Percentiles rank a stretch among this genome's conserved stretches.
Conservation (phyloP, 2,329 filamentous ascomycete species). For the Scedosporium apiospermum region DNA sequence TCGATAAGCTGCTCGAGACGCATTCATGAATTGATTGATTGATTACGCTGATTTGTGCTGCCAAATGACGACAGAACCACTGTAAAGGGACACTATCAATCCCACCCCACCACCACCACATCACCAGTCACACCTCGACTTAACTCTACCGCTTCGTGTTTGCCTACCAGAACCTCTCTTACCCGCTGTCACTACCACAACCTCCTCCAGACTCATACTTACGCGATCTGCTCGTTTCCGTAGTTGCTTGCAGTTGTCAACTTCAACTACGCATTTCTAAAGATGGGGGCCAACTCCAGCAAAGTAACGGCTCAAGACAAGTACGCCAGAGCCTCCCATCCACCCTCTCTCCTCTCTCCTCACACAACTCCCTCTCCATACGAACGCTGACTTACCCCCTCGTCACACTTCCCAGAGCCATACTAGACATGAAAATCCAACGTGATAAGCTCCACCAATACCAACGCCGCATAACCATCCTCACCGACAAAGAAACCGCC, state of each 20-base stretch:
- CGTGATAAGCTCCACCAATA: slow-evolving; percentile 96
- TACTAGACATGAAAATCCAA: slow-evolving; percentile 95
- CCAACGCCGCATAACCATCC: slow-evolving; percentile 76
- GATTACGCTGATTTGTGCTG: neutral
- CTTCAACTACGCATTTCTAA: neutral
- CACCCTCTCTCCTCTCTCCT: slow-evolving; percentile 10
- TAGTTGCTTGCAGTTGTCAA: neutral
- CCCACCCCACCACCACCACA: neutral
- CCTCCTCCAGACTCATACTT: neutral
- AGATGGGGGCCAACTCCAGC: slow-evolving; percentile 47
- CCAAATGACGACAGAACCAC: neutral
- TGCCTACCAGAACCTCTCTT: neutral
- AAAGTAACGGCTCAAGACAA: slow-evolving; percentile 70
- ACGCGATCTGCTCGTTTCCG: neutral
- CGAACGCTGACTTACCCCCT: slow-evolving; percentile 7
- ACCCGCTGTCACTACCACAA: neutral
- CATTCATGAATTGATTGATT: neutral
- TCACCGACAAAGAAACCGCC: slow-evolving; percentile 80
- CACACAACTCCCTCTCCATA: slow-evolving; percentile 3
- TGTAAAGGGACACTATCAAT: neutral
- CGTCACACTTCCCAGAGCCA: slow-evolving; percentile 52
- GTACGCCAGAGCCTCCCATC: slow-evolving; percentile 35
- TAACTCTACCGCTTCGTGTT: neutral
- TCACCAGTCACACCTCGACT: neutral
- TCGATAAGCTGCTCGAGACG: neutral